Conservation (phyloP, 2,329 filamentous ascomycete species). For the Dothistroma septosporum region DNA sequence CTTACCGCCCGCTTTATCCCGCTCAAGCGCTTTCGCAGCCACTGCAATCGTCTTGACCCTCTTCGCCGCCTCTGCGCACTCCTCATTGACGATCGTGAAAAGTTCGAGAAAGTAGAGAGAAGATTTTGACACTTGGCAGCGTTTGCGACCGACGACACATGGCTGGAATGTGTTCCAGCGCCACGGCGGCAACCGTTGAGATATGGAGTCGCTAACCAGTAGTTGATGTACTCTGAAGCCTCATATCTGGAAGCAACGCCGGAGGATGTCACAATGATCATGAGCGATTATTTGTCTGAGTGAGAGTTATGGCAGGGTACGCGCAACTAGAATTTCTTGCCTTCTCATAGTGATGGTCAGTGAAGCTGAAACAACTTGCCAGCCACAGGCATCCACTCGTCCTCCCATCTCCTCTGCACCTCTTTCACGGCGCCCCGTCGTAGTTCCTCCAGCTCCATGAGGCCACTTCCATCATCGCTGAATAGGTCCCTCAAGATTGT, state of each 20-base stretch:
- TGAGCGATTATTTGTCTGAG: too few relatives aligned
- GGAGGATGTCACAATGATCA: too few relatives aligned
- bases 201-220: not conserved
- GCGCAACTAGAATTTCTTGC: too few relatives aligned
- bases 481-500: constrained; percentile 64
- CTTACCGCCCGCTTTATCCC: not conserved
- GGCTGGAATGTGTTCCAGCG: not conserved
- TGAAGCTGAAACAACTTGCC: constrained; percentile 58
- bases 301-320: too few relatives aligned
- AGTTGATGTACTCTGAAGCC: too few relatives aligned
- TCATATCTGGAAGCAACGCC: too few relatives aligned
- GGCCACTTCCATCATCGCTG: constrained; percentile 38
- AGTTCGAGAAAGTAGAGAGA: not conserved
- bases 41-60: not conserved
- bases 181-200: not conserved
- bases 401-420: constrained; percentile 76
- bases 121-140: not conserved
- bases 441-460: constrained; percentile 60
- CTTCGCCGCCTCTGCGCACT: not conserved
- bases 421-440: constrained; percentile 72
- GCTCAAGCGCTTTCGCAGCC: not conserved
- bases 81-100: not conserved
- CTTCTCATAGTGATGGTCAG: not conserved
- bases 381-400: constrained; percentile 85
- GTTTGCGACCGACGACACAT: not conserved